A percentile compares a stretch with the other conserved stretches of the same genome.
Conservation (phyloP, 768 basidiomycete genomes). For the Crassisporium funariophilum region DNA sequence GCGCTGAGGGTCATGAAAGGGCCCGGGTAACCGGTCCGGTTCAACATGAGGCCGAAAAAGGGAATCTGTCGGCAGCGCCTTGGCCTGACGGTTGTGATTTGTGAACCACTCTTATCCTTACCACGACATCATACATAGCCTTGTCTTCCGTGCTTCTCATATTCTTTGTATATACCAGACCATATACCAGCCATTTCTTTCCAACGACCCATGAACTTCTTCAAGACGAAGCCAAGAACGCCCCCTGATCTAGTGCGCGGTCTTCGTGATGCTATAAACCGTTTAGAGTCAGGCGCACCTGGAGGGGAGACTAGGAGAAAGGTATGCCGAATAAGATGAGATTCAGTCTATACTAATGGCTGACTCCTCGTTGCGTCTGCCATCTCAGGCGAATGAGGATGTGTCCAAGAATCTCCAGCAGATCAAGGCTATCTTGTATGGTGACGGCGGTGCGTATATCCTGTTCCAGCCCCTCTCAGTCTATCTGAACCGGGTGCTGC, state of each 20-base stretch:
- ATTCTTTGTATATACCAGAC: constrained; percentile 7
- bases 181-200: constrained; percentile 10
- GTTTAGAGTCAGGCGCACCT: constrained; percentile 71
- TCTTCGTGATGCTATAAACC: constrained; percentile 76
- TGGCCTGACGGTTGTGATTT: constrained; percentile 14
- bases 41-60: constrained; percentile 23
- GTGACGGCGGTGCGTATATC: constrained; percentile 73
- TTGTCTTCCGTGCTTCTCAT: constrained; percentile 1
- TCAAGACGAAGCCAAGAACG: constrained; percentile 87
- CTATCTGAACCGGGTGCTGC: constrained; percentile 8
- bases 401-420: constrained; percentile 88
- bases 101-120: constrained; percentile 11
- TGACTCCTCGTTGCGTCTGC: not conserved
- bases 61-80: constrained; percentile 21
- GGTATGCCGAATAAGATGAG: constrained; percentile 45
- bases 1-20: not conserved
- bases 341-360: not conserved
- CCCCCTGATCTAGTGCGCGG: constrained; percentile 87
- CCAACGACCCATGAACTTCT: constrained; percentile 77
- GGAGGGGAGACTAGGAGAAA: constrained; percentile 79
- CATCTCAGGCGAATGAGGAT: constrained; percentile 78
- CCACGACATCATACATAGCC: constrained; percentile 12
- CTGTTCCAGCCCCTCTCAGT: constrained; percentile 1
- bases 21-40: constrained; percentile 9
- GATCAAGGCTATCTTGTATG: constrained; percentile 85